Conservation (phyloP, 306 rosid species). For the Calophaca sinica region DNA sequence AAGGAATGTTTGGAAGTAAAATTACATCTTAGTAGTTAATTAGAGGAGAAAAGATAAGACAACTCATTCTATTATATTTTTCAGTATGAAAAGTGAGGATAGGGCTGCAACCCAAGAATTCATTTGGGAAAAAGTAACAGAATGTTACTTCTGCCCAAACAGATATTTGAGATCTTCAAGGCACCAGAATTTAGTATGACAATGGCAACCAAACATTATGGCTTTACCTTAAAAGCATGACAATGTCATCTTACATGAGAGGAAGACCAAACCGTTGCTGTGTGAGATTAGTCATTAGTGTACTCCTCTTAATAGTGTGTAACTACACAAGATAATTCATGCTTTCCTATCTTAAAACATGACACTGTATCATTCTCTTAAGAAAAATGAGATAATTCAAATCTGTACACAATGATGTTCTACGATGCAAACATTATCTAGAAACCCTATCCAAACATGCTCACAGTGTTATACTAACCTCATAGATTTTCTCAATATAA, state of each 20-base stretch:
- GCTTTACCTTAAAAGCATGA: constrained; percentile 31
- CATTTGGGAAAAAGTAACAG: not conserved
- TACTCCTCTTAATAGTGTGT: constrained; percentile 6
- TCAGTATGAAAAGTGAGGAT: constrained; percentile 16
- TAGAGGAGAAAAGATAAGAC: not conserved
- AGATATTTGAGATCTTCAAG: constrained; percentile 28
- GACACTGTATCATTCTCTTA: constrained; percentile 7
- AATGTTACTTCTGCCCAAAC: not conserved
- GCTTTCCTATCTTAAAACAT: constrained; percentile 15
- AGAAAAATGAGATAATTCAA: constrained; percentile 30
- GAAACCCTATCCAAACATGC: not conserved
- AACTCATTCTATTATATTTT: not conserved
- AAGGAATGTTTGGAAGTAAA: not conserved
- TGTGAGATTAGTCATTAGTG: constrained; percentile 28
- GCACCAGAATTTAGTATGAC: constrained; percentile 19
- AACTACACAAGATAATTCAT: constrained; percentile 2
- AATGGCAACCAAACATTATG: constrained; percentile 16
- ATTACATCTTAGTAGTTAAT: not conserved
- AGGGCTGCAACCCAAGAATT: not conserved
- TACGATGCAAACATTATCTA: not conserved
- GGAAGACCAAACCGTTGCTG: constrained; percentile 20
- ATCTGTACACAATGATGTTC: constrained; percentile 12
- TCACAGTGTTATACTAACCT: constrained; percentile 58
- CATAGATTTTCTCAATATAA: constrained; percentile 83
- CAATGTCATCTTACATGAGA: constrained; percentile 7